These are phyloP conservation scores for Mycena galopus DNA, from an alignment of 768 basidiomycete genomes.

Conservation along the genomic window DNA sequence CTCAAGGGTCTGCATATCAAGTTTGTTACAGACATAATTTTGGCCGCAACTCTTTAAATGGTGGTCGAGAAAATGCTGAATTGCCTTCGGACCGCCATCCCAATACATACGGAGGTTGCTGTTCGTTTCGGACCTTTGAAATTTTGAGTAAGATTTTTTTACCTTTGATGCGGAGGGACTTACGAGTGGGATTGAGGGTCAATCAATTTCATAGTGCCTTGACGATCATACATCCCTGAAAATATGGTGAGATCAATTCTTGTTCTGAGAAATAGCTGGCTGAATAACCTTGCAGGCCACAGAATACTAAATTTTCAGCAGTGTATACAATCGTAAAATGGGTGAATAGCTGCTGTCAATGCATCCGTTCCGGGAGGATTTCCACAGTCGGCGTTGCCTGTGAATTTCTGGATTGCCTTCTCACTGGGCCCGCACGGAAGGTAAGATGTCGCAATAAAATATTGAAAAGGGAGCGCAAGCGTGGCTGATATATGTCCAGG, in stretches of 20 bases:
- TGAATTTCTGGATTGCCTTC: constrained; percentile 37
- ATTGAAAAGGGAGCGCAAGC: constrained; percentile 5
- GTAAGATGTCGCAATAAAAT: constrained; percentile 39
- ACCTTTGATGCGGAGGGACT: background rate
- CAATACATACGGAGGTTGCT: constrained; percentile 1
- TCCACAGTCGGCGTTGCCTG: constrained; percentile 37
- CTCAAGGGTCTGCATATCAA: background rate
- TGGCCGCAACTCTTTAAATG: constrained; percentile 16
- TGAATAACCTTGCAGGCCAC: constrained; percentile 30
- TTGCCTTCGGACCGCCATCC: constrained; percentile 18
- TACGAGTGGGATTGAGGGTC: constrained; percentile 29
- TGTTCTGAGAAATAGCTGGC: no score
- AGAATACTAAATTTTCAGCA: background rate
- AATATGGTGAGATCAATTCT: background rate
- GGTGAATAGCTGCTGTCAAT: constrained; percentile 33
- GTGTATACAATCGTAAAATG: constrained; percentile 21
- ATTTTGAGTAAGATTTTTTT: background rate
- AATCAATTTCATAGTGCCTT: constrained; percentile 16
- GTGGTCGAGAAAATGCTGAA: constrained; percentile 20
- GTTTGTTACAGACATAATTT: constrained; percentile 13
- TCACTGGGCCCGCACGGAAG: constrained; percentile 36
- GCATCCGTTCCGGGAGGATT: constrained; percentile 1
- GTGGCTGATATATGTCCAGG: background rate
- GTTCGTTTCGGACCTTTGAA: background rate
- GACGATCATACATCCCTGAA: constrained; percentile 14